Evolutionary conservation across 768 basidiomycete species (phyloP).

Genomic region (Cystobasidium tubakii): DNA sequence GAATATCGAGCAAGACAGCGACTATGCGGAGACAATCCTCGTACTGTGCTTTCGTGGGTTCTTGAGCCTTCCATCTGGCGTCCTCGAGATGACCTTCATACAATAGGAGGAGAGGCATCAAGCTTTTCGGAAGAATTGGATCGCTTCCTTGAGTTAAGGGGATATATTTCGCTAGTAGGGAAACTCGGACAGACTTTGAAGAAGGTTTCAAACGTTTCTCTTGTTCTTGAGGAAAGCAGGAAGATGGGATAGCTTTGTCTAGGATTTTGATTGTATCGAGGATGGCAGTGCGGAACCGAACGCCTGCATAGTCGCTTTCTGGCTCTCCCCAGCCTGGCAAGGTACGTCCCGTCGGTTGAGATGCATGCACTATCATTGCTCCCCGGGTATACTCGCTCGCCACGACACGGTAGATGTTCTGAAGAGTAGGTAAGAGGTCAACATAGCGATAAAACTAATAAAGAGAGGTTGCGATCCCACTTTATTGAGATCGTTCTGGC

Average conservation of each 20-base stretch:
- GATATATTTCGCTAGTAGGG: neutral
- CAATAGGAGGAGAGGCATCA: conserved; percentile 25
- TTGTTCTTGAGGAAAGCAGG: neutral
- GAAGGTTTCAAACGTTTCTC: neutral
- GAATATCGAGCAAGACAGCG: conserved; percentile 26
- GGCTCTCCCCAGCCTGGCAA: conserved; percentile 34
- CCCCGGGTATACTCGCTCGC: conserved; percentile 27
- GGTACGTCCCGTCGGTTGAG: conserved; percentile 10
- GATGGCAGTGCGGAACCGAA: conserved; percentile 32
- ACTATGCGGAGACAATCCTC: conserved; percentile 35
- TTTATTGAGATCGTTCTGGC: conserved; percentile 32
- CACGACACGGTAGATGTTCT: conserved; percentile 27
- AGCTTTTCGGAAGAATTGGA: conserved; percentile 11
- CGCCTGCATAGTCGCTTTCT: conserved; percentile 20
- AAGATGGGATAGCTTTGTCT: conserved; percentile 10
- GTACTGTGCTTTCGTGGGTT: conserved; percentile 32
- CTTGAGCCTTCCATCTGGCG: conserved; percentile 25
- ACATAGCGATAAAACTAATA: neutral
- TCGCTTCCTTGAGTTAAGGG: neutral
- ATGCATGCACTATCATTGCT: conserved; percentile 31
- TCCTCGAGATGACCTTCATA: conserved; percentile 33
- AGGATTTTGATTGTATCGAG: conserved; percentile 32
- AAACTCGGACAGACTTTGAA: neutral
- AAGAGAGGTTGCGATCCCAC: neutral
- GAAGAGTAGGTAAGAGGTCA: neutral